Conservation (phyloP, 2,329 filamentous ascomycete species). For the Diplodia corticola region DNA sequence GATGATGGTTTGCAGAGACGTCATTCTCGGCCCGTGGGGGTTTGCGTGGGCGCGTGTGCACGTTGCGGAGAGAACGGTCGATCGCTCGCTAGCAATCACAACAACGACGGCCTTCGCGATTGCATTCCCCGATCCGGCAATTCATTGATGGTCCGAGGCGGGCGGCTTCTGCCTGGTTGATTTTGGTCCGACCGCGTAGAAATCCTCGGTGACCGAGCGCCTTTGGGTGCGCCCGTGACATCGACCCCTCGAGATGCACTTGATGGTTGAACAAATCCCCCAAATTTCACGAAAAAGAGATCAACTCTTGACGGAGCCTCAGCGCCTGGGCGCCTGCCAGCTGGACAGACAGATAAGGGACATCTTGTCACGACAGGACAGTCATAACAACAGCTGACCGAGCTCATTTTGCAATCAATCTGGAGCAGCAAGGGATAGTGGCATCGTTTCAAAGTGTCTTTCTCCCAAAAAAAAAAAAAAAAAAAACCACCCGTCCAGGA, state of each 20-base stretch:
- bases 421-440: background rate
- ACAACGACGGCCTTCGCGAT: too few relatives aligned
- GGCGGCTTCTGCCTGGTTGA: background rate
- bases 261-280: background rate
- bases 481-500: too few relatives aligned
- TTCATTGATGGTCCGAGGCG: background rate
- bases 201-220: background rate
- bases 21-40: background rate
- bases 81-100: background rate
- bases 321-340: background rate
- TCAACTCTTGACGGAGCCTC: background rate
- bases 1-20: background rate
- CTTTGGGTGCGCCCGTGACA: background rate
- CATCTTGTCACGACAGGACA: background rate
- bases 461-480: background rate
- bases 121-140: background rate
- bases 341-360: background rate
- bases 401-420: background rate
- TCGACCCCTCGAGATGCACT: background rate
- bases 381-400: background rate
- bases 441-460: background rate
- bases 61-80: background rate
- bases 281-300: background rate
- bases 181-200: background rate
- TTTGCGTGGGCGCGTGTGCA: background rate